Evolutionary conservation across 2,329 filamentous ascomycete genomes (phyloP), one percentile per base, ranked within the genome.

Genomic region (Xylaria sp.): DNA sequence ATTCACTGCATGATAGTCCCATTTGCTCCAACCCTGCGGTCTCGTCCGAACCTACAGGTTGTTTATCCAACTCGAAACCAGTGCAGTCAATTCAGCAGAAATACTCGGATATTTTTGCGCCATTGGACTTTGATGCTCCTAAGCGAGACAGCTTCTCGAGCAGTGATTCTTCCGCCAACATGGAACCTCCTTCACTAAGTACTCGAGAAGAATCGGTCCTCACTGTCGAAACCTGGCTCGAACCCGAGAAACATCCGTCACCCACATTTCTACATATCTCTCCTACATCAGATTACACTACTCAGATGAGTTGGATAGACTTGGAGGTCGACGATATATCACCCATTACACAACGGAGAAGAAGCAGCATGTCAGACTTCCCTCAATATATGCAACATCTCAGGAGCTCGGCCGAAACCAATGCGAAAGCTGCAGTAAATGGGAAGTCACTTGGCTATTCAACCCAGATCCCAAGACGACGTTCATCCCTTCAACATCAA

Each of bases 151-250:
- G 74, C 58, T 74, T 78, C 12, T 75, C 74, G 15, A 81, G 78
- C 70, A 79, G 74, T 68, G 74, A 79, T 54, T 81, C 76, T 33
- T 84, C 82, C 3, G 78, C 75, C 66, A 79, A 74, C 25, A 73
- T 81, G 59, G 78, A 79, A 48, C 77, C 78, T 3, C 76, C 77
- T 12, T 78, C 78, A 18, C 71, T 79, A 39, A 77, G 77, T 9
- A 77, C 74, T 9, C 76, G 79, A 48, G 78, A 80, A 36, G 79
- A 78, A 54, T 84, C 83, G 0, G 77, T 83, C 56, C 72, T 77
- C 43, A 84, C 83, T 1, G 73, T 79, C 31, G 81, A 81, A 39
- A 84, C 83, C 3, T 82, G 82, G 23, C 72, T 83, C 39, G 79
- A 79, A 5, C 79, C 80, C 1, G 80, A 78, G 25, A 79, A 67